Base-by-base conservation (phyloP, 2,329 filamentous ascomycete genomes). In the Sarocladium oryzae region DNA sequence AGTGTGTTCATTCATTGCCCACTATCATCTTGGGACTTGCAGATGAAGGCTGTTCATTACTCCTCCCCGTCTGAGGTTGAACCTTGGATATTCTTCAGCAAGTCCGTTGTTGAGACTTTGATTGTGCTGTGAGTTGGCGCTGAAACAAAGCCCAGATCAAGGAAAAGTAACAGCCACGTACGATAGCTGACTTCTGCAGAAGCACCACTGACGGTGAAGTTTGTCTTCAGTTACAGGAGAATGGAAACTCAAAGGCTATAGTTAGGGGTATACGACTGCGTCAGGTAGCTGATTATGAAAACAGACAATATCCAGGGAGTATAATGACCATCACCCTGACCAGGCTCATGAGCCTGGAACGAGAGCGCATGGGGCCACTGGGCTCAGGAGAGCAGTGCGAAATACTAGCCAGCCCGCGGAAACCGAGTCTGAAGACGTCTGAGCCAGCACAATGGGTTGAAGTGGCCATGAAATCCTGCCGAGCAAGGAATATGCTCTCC, bases 361-460 rank as follows among this genome's bases (percentile, higher is more conserved):
- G 20, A n/a, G 20, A 16, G 24, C 16, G 21, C 8, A 46, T 9
- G 4, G 15, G 16, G 15, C 9, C 8, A 18, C 21, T 15, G 38
- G 23, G 38, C 16, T 10, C 18, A 41, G n/a, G 4, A 41, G 13
- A 6, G 9, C 7, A 7, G n/a, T 6, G 30, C 30, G 21, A 30
- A 9, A 16, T 32, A 4, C 13, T 18, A 28, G 41, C 7, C 16
- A 9, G 41, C 9, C 8, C 15, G 18, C 23, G 15, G 5, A 52
- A 21, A 21, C 28, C 50, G 15, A 20, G 24, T 13, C 55, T 54
- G 7, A 52, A 49, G 10, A 21, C 49, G 13, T 53, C 53, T 1
- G 43, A 28, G 13, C 51, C 58, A n/a, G 33, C 52, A 1, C 56
- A 58, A 9, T 67, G 61, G 58, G 61, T 65, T 18, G 64, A 67